A percentile compares a stretch with the other conserved stretches of the same genome.
Evolutionary conservation across 2,329 filamentous ascomycete species (phyloP).

Genomic region (Pseudogymnoascus sp.): DNA sequence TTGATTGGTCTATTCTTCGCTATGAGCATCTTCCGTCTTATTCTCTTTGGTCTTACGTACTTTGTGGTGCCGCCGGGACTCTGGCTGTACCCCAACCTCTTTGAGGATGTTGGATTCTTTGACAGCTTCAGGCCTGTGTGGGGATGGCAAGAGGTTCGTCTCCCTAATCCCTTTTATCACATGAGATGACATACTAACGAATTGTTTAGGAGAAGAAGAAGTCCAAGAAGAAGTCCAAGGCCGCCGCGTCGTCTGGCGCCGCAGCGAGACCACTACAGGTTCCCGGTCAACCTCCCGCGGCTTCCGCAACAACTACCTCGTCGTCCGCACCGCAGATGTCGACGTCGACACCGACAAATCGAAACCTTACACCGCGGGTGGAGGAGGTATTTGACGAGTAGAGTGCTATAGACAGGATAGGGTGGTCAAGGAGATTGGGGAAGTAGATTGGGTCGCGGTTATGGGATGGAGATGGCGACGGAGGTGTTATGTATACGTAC

Average conservation of each 20-base stretch:
- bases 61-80: constrained; percentile 76
- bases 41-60: constrained; percentile 88
- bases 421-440: background rate
- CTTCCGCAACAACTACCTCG: constrained; percentile 27
- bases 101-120: constrained; percentile 97
- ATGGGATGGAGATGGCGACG: background rate
- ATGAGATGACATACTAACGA: background rate
- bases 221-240: constrained; percentile 27
- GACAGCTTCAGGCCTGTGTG: constrained; percentile 93
- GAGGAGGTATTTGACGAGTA: constrained; percentile 33
- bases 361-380: constrained; percentile 34
- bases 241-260: constrained; percentile 23
- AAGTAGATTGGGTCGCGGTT: background rate
- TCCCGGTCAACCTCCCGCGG: constrained; percentile 27
- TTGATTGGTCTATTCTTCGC: constrained; percentile 88
- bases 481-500: background rate
- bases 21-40: constrained; percentile 95
- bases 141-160: constrained; percentile 91
- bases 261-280: constrained; percentile 18
- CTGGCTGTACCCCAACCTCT: constrained; percentile 97
- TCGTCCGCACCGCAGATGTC: constrained; percentile 30
- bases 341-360: constrained; percentile 28
- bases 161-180: background rate
- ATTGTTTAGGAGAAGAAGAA: constrained; percentile 28
- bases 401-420: background rate